Conservation (phyloP, 768 basidiomycete species). For the Daedalea quercina region DNA sequence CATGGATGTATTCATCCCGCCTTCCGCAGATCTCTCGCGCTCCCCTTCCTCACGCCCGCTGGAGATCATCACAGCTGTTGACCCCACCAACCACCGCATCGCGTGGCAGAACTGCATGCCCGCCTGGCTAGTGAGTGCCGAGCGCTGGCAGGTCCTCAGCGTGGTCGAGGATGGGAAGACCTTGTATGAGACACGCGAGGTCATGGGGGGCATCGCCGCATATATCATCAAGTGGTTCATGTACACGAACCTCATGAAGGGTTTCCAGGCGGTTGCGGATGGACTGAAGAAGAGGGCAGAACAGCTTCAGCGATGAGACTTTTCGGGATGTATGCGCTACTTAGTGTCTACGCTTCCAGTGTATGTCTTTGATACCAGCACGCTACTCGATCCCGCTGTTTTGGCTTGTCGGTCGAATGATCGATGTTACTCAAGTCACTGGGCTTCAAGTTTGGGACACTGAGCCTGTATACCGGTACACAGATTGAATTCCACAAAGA, state of each 20-base stretch:
- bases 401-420: too few relatives aligned
- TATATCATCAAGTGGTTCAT: constrained; percentile 44
- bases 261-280: constrained; percentile 49
- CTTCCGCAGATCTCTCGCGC: constrained; percentile 37
- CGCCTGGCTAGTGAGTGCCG: constrained; percentile 40
- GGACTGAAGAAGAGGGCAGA: constrained; percentile 51
- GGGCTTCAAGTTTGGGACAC: too few relatives aligned
- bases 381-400: too few relatives aligned
- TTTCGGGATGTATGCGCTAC: too few relatives aligned
- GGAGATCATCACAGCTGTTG: constrained; percentile 41
- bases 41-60: constrained; percentile 35
- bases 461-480: too few relatives aligned
- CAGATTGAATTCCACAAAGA: too few relatives aligned
- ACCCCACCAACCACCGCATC: constrained; percentile 46
- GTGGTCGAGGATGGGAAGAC: constrained; percentile 47
- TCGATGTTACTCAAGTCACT: too few relatives aligned
- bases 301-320: constrained; percentile 1
- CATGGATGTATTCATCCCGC: constrained; percentile 56
- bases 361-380: too few relatives aligned
- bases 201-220: constrained; percentile 50
- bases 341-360: too few relatives aligned
- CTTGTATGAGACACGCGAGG: constrained; percentile 58
- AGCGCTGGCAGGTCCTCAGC: constrained; percentile 59
- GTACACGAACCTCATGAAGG: constrained; percentile 33
- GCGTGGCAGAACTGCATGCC: constrained; percentile 48